Evolutionary conservation across 2,329 filamentous ascomycete species (phyloP), one percentile per base, ranked within the genome.

Genomic region (Fonsecaea pedrosoi): DNA sequence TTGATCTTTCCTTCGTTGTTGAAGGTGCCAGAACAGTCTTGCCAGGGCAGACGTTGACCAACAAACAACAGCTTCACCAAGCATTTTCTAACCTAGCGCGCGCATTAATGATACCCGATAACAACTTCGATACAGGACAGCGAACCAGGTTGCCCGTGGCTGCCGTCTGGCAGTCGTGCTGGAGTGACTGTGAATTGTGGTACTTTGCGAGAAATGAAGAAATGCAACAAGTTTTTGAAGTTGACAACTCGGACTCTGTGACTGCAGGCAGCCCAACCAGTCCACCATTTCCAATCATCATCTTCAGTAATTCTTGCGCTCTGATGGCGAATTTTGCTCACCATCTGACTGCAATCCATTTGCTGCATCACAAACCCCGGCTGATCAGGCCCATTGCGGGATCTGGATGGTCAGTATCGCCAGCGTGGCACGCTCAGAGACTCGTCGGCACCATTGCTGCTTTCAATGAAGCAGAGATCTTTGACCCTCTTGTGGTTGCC

Each of bases 241-340:
- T 64, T n/a, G 62, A 53, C 9, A 40, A 54, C 6, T 25, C 57
- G 7, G 54, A 37, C 3, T n/a, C 21, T 6, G 9, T 13, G 10
- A 13, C 12, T 13, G n/a, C 9, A 30, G 12, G 32, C n/a, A 5
- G 18, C 30, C 25, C 30, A 35, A 25, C 10, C 4, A 38, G 4
- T 35, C 45, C 8, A 34, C 35, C 13, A 6, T 65, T 65, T 25
- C 63, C 56, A 4, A 48, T 21, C 38, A 38, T 65, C 4, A 40
- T 60, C 2, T 65, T 65, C 48, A 65, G 56, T 35, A 65, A 65
- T 38, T n/a, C 38, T 15, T 65, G 63, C 30, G 56, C 63, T 15
- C 32, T 65, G 8, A 9, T 60, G n/a, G 63, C 56, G 8, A 65
- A 60, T 40, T 15, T 65, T 8, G 35, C 21, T 10, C 54, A 65